These are phyloP conservation scores for Microcyclospora pomicola DNA, from an alignment of 2,329 filamentous ascomycete species.

Conservation along the genomic window DNA sequence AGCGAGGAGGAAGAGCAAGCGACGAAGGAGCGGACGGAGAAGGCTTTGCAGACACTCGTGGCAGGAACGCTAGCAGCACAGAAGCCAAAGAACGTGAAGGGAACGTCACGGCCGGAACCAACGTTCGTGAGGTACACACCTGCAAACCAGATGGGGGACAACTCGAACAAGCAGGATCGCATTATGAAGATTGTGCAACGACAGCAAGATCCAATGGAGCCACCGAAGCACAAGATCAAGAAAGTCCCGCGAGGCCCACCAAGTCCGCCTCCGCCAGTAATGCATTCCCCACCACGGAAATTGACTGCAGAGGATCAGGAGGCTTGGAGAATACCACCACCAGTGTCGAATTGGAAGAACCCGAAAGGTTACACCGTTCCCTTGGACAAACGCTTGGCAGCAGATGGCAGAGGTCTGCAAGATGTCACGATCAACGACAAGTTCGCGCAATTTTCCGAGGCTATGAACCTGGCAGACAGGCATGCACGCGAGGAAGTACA, in stretches of 20 bases:
- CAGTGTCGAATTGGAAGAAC: conserved; percentile 98
- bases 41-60: conserved; percentile 69
- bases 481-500: conserved; percentile 93
- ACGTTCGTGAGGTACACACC: conserved; percentile 95
- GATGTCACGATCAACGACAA: conserved; percentile 97
- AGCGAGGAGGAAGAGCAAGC: conserved; percentile 71
- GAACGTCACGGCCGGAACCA: conserved; percentile 64
- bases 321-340: conserved; percentile 81
- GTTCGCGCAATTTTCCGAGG: conserved; percentile 91
- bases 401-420: conserved; percentile 80
- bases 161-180: conserved; percentile 71
- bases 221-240: conserved; percentile 97
- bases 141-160: conserved; percentile 90
- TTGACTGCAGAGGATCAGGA: conserved; percentile 95
- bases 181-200: conserved; percentile 98
- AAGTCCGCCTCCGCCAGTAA: conserved; percentile 80
- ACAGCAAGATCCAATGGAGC: conserved; percentile 89
- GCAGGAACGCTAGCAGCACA: conserved; percentile 78
- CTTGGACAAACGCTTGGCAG: conserved; percentile 85
- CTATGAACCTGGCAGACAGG: conserved; percentile 82
- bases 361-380: conserved; percentile 96
- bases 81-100: conserved; percentile 88
- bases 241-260: conserved; percentile 90
- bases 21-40: conserved; percentile 77
- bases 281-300: conserved; percentile 90